These are phyloP conservation scores for Capsicum pubescens DNA, from an alignment of 257 asterid genomes.

Conservation along the genomic window DNA sequence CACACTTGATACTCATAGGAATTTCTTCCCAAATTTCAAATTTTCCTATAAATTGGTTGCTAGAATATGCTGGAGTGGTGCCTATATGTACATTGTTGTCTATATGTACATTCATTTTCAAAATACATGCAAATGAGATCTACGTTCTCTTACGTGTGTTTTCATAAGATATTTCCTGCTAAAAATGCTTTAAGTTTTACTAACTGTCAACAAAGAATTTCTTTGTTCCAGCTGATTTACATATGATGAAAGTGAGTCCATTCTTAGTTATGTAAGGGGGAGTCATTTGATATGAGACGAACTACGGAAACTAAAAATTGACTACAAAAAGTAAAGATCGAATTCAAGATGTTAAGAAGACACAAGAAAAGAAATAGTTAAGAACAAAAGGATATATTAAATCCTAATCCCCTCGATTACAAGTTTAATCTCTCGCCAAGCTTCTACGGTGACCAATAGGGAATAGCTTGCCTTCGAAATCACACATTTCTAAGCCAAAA, in stretches of 20 bases:
- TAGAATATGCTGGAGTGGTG: neutral
- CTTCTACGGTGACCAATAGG: too few relatives aligned
- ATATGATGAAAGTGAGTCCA: neutral
- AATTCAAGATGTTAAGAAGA: too few relatives aligned
- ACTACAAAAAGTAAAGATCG: too few relatives aligned
- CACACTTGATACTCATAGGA: neutral
- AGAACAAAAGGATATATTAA: too few relatives aligned
- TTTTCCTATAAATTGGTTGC: neutral
- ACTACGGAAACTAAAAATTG: too few relatives aligned
- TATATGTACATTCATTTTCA: neutral
- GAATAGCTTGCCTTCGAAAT: too few relatives aligned
- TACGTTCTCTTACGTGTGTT: neutral
- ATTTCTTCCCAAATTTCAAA: neutral
- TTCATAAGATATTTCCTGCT: conserved; percentile 1
- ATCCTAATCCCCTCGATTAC: too few relatives aligned
- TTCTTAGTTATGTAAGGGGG: neutral
- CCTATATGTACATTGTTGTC: neutral
- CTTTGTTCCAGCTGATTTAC: conserved; percentile 2
- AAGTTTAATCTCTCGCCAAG: too few relatives aligned
- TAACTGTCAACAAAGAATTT: neutral
- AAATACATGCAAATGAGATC: neutral
- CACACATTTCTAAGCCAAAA: too few relatives aligned
- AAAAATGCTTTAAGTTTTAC: neutral
- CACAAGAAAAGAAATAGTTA: too few relatives aligned
- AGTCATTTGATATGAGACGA: too few relatives aligned